A percentile compares a stretch with the other conserved stretches of the same genome.
These are phyloP conservation scores for Aspergillus felis DNA, from an alignment of 2,329 filamentous ascomycete genomes.

Conservation along the genomic window DNA sequence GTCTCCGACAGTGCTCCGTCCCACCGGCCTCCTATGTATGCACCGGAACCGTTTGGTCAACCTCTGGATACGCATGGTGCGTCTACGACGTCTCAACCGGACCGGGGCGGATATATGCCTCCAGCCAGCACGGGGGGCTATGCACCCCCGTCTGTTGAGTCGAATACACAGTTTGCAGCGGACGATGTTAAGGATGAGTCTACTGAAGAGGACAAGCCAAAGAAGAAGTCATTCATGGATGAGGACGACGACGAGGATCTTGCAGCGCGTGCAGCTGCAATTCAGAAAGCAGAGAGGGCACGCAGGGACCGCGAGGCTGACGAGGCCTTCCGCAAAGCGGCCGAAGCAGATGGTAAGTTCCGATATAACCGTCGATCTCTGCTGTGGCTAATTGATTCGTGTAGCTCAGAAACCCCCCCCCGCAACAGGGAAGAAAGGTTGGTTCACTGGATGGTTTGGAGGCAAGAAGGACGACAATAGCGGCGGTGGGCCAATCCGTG, in stretches of 20 bases:
- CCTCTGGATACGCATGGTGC: conserved; percentile 17
- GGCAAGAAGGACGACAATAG: conserved; percentile 50
- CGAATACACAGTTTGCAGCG: conserved; percentile 27
- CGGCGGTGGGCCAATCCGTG: conserved; percentile 64
- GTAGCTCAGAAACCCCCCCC: conserved; percentile 34
- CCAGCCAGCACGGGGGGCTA: conserved; percentile 27
- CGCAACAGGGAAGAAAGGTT: conserved; percentile 51
- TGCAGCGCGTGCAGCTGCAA: conserved; percentile 49
- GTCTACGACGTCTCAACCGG: conserved; percentile 17
- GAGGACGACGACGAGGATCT: conserved; percentile 71
- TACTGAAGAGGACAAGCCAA: conserved; percentile 57
- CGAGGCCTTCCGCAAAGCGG: conserved; percentile 79
- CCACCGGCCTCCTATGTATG: conserved; percentile 21
- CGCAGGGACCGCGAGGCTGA: conserved; percentile 76
- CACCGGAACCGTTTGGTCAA: conserved; percentile 17
- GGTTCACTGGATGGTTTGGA: conserved; percentile 83
- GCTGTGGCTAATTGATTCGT: conserved; percentile 45
- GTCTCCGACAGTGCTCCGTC: conserved; percentile 25
- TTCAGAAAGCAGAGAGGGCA: conserved; percentile 57
- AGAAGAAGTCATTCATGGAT: conserved; percentile 77
- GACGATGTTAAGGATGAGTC: conserved; percentile 51
- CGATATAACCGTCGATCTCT: not conserved
- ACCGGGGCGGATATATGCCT: conserved; percentile 33
- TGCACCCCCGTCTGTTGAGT: conserved; percentile 37
- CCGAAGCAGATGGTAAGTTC: conserved; percentile 60